Conservation (phyloP, 164 flowering plant species). For the Macadamia integrifolia region DNA sequence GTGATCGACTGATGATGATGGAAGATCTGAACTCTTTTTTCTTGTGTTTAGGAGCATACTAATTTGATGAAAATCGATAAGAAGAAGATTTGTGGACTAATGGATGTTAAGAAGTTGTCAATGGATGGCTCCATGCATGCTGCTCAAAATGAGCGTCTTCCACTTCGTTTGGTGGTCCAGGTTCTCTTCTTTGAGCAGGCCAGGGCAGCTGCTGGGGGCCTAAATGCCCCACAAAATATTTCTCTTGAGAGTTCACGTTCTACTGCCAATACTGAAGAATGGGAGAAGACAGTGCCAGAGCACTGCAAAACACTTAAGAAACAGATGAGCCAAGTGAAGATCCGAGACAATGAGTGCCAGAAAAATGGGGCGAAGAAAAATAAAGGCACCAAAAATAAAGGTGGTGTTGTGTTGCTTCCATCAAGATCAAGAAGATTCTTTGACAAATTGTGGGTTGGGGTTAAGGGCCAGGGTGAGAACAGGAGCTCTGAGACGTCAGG, state of each 20-base stretch:
- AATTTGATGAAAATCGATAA: slow-evolving; percentile 58
- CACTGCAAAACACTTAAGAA: slow-evolving; percentile 32
- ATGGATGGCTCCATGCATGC: slow-evolving; percentile 72
- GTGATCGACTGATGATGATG: neutral
- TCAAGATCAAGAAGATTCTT: slow-evolving; percentile 80
- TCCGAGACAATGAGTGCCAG: slow-evolving; percentile 24
- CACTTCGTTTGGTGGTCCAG: slow-evolving; percentile 82
- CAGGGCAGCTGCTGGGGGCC: slow-evolving; percentile 36
- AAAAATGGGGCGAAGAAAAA: slow-evolving; percentile 33
- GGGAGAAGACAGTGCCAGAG: slow-evolving; percentile 31
- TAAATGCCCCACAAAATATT: slow-evolving; percentile 18
- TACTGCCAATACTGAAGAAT: slow-evolving; percentile 35
- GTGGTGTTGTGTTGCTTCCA: slow-evolving; percentile 49
- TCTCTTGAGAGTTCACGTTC: slow-evolving; percentile 29
- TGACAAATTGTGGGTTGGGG: slow-evolving; percentile 61
- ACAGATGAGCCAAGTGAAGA: slow-evolving; percentile 37
- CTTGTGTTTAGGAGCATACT: slow-evolving; percentile 55
- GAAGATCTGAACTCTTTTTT: neutral
- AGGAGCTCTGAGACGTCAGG: slow-evolving; percentile 69
- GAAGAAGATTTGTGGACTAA: slow-evolving; percentile 62
- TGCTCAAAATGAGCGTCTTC: slow-evolving; percentile 84
- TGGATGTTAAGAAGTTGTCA: slow-evolving; percentile 76
- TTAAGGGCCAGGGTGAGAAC: slow-evolving; percentile 47
- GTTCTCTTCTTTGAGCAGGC: slow-evolving; percentile 80
- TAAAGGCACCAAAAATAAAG: slow-evolving; percentile 37